Evolutionary conservation across 108 stramenopile species (phyloP).

Genomic region (Seminavis robusta): DNA sequence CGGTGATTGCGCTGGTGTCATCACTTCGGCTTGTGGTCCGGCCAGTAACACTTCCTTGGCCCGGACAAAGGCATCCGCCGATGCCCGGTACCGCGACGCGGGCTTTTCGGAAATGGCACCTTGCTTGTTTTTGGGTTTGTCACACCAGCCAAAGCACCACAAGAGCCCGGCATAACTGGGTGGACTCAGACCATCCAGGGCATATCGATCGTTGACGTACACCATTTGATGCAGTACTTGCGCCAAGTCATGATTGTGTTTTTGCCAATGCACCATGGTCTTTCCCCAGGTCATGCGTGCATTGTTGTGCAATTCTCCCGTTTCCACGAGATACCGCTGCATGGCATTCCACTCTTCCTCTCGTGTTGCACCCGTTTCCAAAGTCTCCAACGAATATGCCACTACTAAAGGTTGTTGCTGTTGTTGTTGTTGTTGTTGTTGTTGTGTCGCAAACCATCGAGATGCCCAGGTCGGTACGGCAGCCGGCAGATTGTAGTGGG

Average conservation of each 20-base stretch:
- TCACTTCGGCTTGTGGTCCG: too few species aligned
- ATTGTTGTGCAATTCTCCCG: constrained; percentile 82
- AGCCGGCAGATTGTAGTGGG: constrained; percentile 24
- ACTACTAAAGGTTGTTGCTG: constrained; percentile 1
- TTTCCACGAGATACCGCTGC: constrained; percentile 57
- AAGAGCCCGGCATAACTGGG: constrained; percentile 66
- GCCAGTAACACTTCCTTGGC: too few species aligned
- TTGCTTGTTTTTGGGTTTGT: too few species aligned
- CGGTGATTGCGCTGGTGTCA: too few species aligned
- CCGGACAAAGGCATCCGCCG: too few species aligned
- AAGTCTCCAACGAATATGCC: constrained; percentile 3
- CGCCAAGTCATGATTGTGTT: background rate
- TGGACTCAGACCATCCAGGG: constrained; percentile 74
- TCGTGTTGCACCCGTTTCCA: constrained; percentile 22
- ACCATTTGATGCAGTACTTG: constrained; percentile 28
- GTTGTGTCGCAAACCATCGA: background rate
- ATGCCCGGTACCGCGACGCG: too few species aligned
- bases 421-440: constrained; percentile 3
- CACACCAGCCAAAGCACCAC: constrained; percentile 77
- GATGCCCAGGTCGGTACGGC: constrained; percentile 48
- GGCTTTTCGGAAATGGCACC: too few species aligned
- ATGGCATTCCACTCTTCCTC: constrained; percentile 64
- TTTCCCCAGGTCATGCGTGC: constrained; percentile 85
- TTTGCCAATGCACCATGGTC: constrained; percentile 54
- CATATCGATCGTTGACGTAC: constrained; percentile 59